Evolutionary conservation across 805 yeast species (phyloP), one percentile per base, ranked within the genome.

Genomic region (Soucietia sequanensis): DNA sequence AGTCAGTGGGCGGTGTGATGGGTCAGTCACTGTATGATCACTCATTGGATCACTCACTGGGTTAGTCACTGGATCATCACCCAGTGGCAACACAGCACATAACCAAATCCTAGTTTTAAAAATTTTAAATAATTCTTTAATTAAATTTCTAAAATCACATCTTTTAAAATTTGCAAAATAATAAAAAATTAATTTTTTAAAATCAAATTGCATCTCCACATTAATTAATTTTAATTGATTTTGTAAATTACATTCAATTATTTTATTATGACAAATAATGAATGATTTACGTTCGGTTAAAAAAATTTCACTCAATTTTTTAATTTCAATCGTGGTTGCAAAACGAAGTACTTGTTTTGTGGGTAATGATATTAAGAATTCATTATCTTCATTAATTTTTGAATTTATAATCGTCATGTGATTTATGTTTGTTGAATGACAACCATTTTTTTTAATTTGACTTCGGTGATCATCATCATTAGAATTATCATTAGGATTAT

Each of bases 271-370:
- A 33, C 89, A 81, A 23, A 85, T 78, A 41, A 78, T 76, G 41
- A 76, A 75, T 2, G 91, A 86, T 52, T 80, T 78, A 43, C 80
- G 66, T 56, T 85, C 95, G 51, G 83, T 89, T 40, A 80, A 68
- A 39, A 80, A 75, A 52, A 84, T 84, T 12, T 72, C 70, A 39
- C 76, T 73, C 26, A 84, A 57, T 44, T 79, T 81, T 23, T 68
- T 70, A 15, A 80, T 71, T 54, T 85, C 95, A 51, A 75, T 75
- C 2, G 84, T 80, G 15, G 85, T 81, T 0, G 89, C 88, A 64
- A 84, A 84, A 43, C 93, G 62, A 26, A 84, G 60, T 12, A 84
- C 81, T 55, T 84, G 90, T 52, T 85, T 85, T 5, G 87, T 80
- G 14, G 93, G 93, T 34, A 84, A 72, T 10, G 65, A 56, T 21